Base-by-base conservation (phyloP, 768 basidiomycete species). In the Sutorius australiensis region DNA sequence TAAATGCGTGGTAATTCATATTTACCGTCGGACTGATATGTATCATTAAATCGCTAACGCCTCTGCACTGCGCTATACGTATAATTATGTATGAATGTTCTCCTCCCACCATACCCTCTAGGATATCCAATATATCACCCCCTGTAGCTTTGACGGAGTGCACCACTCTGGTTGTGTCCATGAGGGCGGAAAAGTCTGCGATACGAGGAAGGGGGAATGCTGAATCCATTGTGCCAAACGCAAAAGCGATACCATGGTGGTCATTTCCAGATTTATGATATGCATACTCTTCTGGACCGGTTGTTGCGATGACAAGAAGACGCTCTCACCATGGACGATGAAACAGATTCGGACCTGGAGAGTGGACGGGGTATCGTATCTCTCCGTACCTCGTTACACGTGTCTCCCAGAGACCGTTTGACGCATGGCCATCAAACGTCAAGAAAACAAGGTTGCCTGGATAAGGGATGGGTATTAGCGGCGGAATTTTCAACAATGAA, bases 401-500 rank as follows among this genome's bases (percentile, higher is more conserved):
- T 38, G 49, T 44, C 51, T 41, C 51, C 48, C 54, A 51, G 56
- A 56, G 60, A 44, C 44, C 33, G 36, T 31, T 54, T 59, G 55
- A 61, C 58, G 61, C 58, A 58, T 61, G 59, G 61, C 62, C 56
- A 62, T 65, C 65, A 59, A 62, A 62, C 53, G 62, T 62, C 60
- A 65, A 53, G 46, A 30, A 44, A 44, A 53, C 47, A 56, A 42
- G 48, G 51, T 53, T 48, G 57, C 37, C 27, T 42, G 48, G 45
- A 37, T 46, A 48, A 32, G 37, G 40, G 19, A 42, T 12, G 31
- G 46, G 46, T 34, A 27, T 47, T 54, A 46, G 56, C 51, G 51
- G 58, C 53, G 57, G 54, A 43, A 39, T 33, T 46, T 46, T 36
- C 44, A 50, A 67, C 65, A 67, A 67, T 68, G 65, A 66, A 59